A percentile compares a stretch with the other conserved stretches of the same genome.
Evolutionary conservation across 805 yeast species (phyloP).

Genomic region (Candida ipomoeae): DNA sequence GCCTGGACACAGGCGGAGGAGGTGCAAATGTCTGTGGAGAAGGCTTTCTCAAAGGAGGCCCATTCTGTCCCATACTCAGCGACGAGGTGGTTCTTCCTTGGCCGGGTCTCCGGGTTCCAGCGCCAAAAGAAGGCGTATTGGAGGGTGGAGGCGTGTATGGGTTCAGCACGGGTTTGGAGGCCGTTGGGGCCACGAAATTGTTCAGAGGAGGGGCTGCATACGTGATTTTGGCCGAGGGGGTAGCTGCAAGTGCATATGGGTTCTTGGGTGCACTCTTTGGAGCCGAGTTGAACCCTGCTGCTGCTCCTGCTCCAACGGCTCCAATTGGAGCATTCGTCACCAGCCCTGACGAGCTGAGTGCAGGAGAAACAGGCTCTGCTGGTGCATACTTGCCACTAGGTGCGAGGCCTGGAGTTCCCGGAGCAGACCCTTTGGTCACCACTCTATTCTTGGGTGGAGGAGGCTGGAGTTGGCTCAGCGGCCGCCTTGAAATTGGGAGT

Average conservation of each 20-base stretch:
- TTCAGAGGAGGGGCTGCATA: conserved; percentile 32
- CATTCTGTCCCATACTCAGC: neutral
- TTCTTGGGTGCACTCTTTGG: conserved; percentile 19
- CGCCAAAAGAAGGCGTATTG: neutral
- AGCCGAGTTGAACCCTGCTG: neutral
- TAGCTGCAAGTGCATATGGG: conserved; percentile 23
- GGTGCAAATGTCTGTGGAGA: conserved; percentile 7
- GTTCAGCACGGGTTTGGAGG: conserved; percentile 10
- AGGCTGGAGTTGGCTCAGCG: neutral
- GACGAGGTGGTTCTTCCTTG: neutral
- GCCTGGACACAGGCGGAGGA: conserved; percentile 6
- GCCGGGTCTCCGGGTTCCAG: neutral
- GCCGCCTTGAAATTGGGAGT: neutral
- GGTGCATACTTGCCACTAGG: conserved; percentile 17
- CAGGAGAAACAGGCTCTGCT: conserved; percentile 21
- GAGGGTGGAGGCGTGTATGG: conserved; percentile 12
- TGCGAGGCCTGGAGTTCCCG: conserved; percentile 5
- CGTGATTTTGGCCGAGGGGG: conserved; percentile 22
- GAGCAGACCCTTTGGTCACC: conserved; percentile 6
- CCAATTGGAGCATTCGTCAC: conserved; percentile 14
- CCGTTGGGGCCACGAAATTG: conserved; percentile 14
- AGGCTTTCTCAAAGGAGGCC: conserved; percentile 4
- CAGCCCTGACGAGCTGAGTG: conserved; percentile 28
- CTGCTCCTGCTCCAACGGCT: too few relatives aligned
- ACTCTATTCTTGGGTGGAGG: conserved; percentile 14